These are phyloP conservation scores for Alternaria dauci DNA, from an alignment of 2,329 filamentous ascomycete species.

Conservation along the genomic window DNA sequence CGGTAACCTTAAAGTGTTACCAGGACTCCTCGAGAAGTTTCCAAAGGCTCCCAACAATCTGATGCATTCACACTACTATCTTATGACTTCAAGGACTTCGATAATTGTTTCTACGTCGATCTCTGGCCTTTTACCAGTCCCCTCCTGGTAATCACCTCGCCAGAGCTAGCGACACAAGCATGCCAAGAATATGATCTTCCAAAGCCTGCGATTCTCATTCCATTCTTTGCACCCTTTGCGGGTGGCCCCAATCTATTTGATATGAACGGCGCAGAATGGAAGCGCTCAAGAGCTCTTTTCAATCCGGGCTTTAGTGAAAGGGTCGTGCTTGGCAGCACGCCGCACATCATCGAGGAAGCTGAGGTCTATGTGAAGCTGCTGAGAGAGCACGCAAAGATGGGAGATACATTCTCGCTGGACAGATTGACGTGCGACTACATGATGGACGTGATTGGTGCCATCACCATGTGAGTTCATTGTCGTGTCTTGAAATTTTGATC, in stretches of 20 bases:
- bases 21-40: slow-evolving; percentile 11
- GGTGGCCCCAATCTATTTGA: slow-evolving; percentile 24
- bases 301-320: slow-evolving; percentile 47
- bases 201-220: slow-evolving; percentile 12
- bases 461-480: neutral
- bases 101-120: slow-evolving; percentile 22
- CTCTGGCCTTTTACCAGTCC: slow-evolving; percentile 28
- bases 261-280: slow-evolving; percentile 29
- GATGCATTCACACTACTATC: slow-evolving; percentile 17
- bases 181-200: slow-evolving; percentile 16
- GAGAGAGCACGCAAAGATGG: slow-evolving; percentile 5
- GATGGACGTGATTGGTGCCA: slow-evolving; percentile 8
- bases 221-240: slow-evolving; percentile 22
- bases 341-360: slow-evolving; percentile 11
- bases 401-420: slow-evolving; percentile 11
- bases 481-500: no score
- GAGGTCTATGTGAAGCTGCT: slow-evolving; percentile 8
- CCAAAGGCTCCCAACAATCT: slow-evolving; percentile 16
- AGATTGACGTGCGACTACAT: slow-evolving; percentile 12
- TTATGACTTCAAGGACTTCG: slow-evolving; percentile 6
- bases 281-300: slow-evolving; percentile 39
- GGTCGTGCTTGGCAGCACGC: slow-evolving; percentile 51
- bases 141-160: slow-evolving; percentile 20
- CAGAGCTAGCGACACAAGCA: slow-evolving; percentile 8
- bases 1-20: slow-evolving; percentile 18